These are phyloP conservation scores for Leavenworthia alabamica DNA, from an alignment of 345 rosid genomes.

Conservation along the genomic window DNA sequence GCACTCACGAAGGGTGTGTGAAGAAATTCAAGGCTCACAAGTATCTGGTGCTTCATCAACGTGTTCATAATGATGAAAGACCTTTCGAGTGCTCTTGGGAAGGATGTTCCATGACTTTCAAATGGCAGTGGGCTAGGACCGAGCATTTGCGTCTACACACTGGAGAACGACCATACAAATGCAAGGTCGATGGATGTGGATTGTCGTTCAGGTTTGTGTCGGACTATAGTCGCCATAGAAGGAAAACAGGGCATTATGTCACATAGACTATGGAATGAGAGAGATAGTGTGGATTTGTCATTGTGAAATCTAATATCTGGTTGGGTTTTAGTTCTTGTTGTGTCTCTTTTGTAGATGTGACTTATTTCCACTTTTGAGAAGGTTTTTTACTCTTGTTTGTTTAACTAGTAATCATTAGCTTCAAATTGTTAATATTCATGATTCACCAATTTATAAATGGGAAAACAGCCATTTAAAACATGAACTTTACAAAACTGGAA, in stretches of 20 bases:
- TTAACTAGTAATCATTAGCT: background rate
- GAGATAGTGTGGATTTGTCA: background rate
- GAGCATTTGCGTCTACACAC: conserved; percentile 96
- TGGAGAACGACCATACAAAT: conserved; percentile 79
- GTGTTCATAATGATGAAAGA: conserved; percentile 84
- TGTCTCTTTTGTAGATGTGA: conserved; percentile 4
- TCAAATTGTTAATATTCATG: conserved; percentile 1
- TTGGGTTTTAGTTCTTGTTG: background rate
- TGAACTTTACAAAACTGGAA: too few species aligned
- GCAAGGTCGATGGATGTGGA: conserved; percentile 76
- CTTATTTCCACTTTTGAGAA: conserved; percentile 7
- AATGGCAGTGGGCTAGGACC: conserved; percentile 99
- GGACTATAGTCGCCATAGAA: conserved; percentile 88
- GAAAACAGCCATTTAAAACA: too few species aligned
- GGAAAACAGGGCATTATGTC: conserved; percentile 80
- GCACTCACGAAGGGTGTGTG: conserved; percentile 76
- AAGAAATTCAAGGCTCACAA: conserved; percentile 83
- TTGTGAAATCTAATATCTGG: conserved; percentile 3
- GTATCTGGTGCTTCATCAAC: conserved; percentile 70
- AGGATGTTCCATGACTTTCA: conserved; percentile 86
- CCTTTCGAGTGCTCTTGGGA: conserved; percentile 88
- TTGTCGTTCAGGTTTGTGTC: conserved; percentile 92
- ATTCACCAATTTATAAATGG: background rate
- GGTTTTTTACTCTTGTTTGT: background rate
- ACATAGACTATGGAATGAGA: too few species aligned